A percentile compares a stretch with the other conserved stretches of the same genome.
These are phyloP conservation scores for Lodderomyces orthopsilosis DNA, from an alignment of 1,139 yeast genomes.

Conservation along the genomic window DNA sequence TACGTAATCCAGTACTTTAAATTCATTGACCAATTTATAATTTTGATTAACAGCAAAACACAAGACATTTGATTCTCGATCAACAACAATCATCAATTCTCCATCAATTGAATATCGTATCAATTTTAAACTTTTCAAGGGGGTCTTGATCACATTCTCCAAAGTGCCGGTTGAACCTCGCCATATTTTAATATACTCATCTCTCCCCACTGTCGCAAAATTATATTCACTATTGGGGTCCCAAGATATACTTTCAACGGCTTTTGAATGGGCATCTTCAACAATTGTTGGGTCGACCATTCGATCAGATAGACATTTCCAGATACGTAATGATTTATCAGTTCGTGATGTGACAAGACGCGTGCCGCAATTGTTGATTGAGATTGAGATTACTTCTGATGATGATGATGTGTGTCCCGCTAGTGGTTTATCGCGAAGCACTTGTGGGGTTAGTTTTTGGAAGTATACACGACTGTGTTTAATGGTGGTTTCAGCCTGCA, in stretches of 20 bases:
- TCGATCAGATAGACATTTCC: conserved; percentile 34
- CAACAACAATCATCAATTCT: conserved; percentile 46
- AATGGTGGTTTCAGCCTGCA: not conserved
- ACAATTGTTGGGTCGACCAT: conserved; percentile 36
- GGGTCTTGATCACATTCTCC: conserved; percentile 30
- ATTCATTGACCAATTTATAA: conserved; percentile 26
- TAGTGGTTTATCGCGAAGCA: conserved; percentile 27
- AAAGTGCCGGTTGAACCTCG: conserved; percentile 38
- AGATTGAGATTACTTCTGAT: conserved; percentile 32
- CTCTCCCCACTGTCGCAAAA: conserved; percentile 61
- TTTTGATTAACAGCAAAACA: conserved; percentile 26
- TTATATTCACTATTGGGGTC: conserved; percentile 50
- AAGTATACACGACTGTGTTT: conserved; percentile 20
- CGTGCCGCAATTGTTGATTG: conserved; percentile 41
- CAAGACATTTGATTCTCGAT: conserved; percentile 32
- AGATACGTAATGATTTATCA: conserved; percentile 44
- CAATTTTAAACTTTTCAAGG: conserved; percentile 23
- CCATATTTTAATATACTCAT: conserved; percentile 58
- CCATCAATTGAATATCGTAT: conserved; percentile 56
- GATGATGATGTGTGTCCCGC: conserved; percentile 22
- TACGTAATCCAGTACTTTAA: conserved; percentile 25
- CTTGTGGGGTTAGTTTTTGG: conserved; percentile 21
- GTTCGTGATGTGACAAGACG: conserved; percentile 46
- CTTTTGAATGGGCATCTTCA: conserved; percentile 43
- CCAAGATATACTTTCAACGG: conserved; percentile 58